These are phyloP conservation scores for Wickerhamiella cacticola DNA, from an alignment of 805 yeast species.

Conservation along the genomic window DNA sequence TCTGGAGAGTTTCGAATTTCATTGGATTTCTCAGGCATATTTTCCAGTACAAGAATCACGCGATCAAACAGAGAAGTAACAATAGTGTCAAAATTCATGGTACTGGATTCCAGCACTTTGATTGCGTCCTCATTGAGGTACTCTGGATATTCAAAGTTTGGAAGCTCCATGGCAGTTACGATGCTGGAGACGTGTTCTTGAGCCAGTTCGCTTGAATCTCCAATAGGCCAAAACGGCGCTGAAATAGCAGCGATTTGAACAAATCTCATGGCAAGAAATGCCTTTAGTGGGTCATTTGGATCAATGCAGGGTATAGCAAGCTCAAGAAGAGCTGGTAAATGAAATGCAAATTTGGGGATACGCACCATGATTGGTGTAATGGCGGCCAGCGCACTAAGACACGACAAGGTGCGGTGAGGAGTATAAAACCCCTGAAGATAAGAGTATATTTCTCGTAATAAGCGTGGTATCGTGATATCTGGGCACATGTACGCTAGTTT, in stretches of 20 bases:
- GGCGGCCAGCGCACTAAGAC: slow-evolving; percentile 54
- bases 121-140: slow-evolving; percentile 34
- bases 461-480: slow-evolving; percentile 28
- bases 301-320: slow-evolving; percentile 73
- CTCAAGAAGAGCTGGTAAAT: slow-evolving; percentile 59
- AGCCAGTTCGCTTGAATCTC: slow-evolving; percentile 27
- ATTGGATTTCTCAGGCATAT: slow-evolving; percentile 47
- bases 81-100: slow-evolving; percentile 55
- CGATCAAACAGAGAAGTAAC: slow-evolving; percentile 45
- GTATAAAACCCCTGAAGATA: slow-evolving; percentile 32
- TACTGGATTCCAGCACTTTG: slow-evolving; percentile 56
- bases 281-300: slow-evolving; percentile 68
- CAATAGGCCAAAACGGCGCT: slow-evolving; percentile 46
- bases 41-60: slow-evolving; percentile 52
- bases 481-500: slow-evolving; percentile 53
- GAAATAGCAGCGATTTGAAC: slow-evolving; percentile 59
- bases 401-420: slow-evolving; percentile 66
- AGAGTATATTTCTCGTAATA: slow-evolving; percentile 50
- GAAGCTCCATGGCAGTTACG: slow-evolving; percentile 45
- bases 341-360: slow-evolving; percentile 57
- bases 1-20: slow-evolving; percentile 36
- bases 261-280: slow-evolving; percentile 54
- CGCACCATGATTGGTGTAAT: slow-evolving; percentile 55
- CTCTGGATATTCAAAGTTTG: slow-evolving; percentile 19
- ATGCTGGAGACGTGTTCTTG: slow-evolving; percentile 47